Conservation (phyloP, 768 basidiomycete genomes). For the Terana coerulea region DNA sequence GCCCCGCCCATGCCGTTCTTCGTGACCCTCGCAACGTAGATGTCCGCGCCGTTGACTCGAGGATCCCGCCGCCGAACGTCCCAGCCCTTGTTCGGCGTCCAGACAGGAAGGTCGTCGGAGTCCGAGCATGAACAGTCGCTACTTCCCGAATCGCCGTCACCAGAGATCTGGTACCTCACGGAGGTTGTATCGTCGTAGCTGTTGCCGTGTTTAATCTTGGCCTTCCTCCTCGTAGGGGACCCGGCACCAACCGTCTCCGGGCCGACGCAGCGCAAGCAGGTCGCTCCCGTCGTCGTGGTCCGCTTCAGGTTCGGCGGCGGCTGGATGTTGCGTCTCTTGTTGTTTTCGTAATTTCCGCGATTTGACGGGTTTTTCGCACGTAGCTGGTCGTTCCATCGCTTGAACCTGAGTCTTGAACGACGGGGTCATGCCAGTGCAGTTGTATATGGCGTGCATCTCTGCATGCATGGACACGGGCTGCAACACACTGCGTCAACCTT, state of each 20-base stretch:
- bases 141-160: too few relatives aligned
- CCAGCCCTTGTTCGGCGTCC: conserved; percentile 26
- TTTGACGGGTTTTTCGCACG: conserved; percentile 16
- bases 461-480: conserved; percentile 51
- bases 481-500: conserved; percentile 1
- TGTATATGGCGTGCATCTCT: conserved; percentile 59
- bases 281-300: background rate
- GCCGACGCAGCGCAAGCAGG: background rate
- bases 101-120: background rate
- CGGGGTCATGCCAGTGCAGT: conserved; percentile 44
- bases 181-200: too few relatives aligned
- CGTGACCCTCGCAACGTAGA: conserved; percentile 50
- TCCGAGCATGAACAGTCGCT: background rate
- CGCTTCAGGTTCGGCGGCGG: too few relatives aligned
- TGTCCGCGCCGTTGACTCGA: conserved; percentile 47
- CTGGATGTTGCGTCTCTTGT: background rate
- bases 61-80: conserved; percentile 35
- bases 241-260: too few relatives aligned
- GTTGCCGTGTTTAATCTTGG: too few relatives aligned
- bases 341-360: conserved; percentile 19
- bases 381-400: conserved; percentile 29
- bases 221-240: too few relatives aligned
- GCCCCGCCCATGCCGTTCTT: conserved; percentile 48
- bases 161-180: too few relatives aligned
- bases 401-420: conserved; percentile 53